Evolutionary conservation across 2,329 filamentous ascomycete genomes (phyloP), one percentile per base, ranked within the genome.

Genomic region (Pyrenophora seminiperda): DNA sequence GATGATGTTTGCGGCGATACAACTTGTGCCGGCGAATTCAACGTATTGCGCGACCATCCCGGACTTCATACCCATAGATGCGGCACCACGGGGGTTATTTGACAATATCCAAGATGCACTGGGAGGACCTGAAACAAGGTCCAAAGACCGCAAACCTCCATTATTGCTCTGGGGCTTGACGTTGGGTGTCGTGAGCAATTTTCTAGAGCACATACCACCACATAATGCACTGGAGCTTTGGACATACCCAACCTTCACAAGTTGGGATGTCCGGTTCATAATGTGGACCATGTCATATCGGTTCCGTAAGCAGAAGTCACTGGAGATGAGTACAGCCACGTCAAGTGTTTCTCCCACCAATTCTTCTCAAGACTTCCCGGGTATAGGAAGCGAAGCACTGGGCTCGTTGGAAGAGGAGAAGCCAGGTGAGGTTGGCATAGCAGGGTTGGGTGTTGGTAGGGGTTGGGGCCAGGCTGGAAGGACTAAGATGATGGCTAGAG

Each of bases 121-220:
- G 17, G 32, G 27, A 18, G 56, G 61, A 39, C 47, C 52, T 42
- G 47, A 56, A 17, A 70, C 37, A 29, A 41, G 72, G 63, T 63
- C 72, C 54, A 74, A 56, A 71, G 50, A 56, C 18, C 53, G 50
- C 7, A 65, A 67, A 70, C 67, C 67, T n/a, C 82, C 84, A 2
- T 73, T 89, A 1, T 70, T 88, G 9, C 80, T 89, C 1, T 89
- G 86, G 86, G 86, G 86, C 0, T 68, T 89, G 27, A 88, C 86
- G 0, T 75, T 89, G 1, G 86, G 85, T 4, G 82, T 89, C 24
- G 71, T 88, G 31, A 83, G 83, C 13, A 86, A 89, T 68, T 84
- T 89, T 56, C 76, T 89, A 18, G 84, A 88, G 56, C 79, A 87
- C 62, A 72, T 88, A 3, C 85, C 85, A n/a, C 84, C 85, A 1